Base-by-base conservation (phyloP, 805 yeast species). In the Starmerella powellii region DNA sequence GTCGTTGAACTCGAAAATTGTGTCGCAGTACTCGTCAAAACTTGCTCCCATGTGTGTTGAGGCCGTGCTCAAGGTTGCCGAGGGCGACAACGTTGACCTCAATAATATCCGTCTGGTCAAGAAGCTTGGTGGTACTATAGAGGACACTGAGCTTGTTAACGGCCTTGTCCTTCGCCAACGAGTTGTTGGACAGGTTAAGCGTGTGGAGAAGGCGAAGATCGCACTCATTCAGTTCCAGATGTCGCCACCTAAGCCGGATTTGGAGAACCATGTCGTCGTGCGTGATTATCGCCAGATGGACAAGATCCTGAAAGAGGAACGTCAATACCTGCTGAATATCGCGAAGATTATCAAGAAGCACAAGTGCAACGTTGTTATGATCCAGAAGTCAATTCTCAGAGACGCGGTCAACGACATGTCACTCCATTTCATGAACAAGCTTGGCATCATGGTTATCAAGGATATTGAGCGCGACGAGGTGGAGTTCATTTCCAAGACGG, bases 281-380 rank as follows among this genome's bases (percentile, higher is more conserved):
- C 91, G 83, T 59, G 99, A 91, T 63, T 91, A 91, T 68, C 76
- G 98, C 64, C 98, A 91, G 65, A 91, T 91, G 99, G 99, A 91
- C 65, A 91, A 88, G 67, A 91, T 91, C 54, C 71, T 91, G 60
- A 91, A 93, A 60, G 99, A 91, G 66, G 98, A 91, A 70, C 79
- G 99, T 61, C 91, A 95, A 23, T 91, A 91, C 61, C 67, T 91
- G 58, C 73, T 91, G 60, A 88, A 88, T 62, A 82, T 91, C 60
- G 87, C 95, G 70, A 91, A 91, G 65, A 85, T 84, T 61, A 85
- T 91, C 66, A 91, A 93, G 61, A 91, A 91, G 71, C 80, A 96
- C 51, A 91, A 87, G 65, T 91, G 98, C 70, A 87, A 87, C 54
- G 95, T 86, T 44, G 63, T 86, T 52, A 68, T 86, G 56, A 82